phyloP scores from a whole-genome alignment of 2,329 filamentous ascomycete genomes.

The Talaromyces sp. region DNA sequence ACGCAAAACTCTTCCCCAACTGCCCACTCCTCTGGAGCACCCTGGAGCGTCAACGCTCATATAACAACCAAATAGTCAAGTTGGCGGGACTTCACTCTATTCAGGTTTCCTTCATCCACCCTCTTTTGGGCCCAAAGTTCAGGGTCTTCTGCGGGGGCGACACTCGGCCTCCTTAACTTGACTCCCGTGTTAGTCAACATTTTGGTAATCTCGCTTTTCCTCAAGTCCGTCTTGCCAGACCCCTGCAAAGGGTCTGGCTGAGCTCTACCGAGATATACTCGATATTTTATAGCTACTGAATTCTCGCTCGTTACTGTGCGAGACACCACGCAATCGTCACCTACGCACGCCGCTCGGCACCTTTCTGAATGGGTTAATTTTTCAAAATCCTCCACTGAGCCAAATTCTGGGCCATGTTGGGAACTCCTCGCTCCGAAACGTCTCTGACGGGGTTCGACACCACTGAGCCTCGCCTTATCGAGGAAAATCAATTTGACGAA shows the following conservation, averaged over 20 bases:
- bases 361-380: slow-evolving; percentile 20
- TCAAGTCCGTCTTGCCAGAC: slow-evolving; percentile 38
- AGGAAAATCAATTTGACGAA: slow-evolving; percentile 63
- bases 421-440: slow-evolving; percentile 63
- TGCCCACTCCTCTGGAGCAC: slow-evolving; percentile 40
- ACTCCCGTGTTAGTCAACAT: slow-evolving; percentile 27
- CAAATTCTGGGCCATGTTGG: slow-evolving; percentile 40
- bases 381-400: slow-evolving; percentile 10
- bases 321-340: background rate
- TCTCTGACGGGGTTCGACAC: slow-evolving; percentile 60
- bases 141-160: slow-evolving; percentile 96
- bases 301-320: slow-evolving; percentile 19
- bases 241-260: slow-evolving; percentile 44
- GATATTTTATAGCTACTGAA: slow-evolving; percentile 22
- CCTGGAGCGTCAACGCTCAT: slow-evolving; percentile 43
- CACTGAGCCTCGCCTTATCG: slow-evolving; percentile 68
- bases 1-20: slow-evolving; percentile 4
- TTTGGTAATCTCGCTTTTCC: slow-evolving; percentile 31
- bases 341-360: slow-evolving; percentile 8
- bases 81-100: slow-evolving; percentile 80
- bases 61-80: slow-evolving; percentile 65
- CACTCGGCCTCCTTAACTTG: slow-evolving; percentile 96
- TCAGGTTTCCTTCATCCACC: slow-evolving; percentile 73
- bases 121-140: slow-evolving; percentile 86
- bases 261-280: slow-evolving; percentile 35